Evolutionary conservation across 495 filamentous ascomycete genomes (phyloP).

Genomic region (Cairneyella variabilis): DNA sequence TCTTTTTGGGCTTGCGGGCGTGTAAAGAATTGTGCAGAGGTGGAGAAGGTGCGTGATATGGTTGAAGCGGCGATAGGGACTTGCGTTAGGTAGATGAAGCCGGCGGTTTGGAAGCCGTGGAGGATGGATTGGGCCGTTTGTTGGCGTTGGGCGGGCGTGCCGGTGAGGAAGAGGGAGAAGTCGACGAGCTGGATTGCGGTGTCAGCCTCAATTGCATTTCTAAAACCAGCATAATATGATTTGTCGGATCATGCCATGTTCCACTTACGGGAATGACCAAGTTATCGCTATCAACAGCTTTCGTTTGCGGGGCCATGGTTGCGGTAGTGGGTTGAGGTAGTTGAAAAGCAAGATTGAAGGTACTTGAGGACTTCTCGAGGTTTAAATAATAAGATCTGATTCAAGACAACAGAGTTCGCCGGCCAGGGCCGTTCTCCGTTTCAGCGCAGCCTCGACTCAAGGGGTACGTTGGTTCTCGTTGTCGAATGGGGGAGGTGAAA

Average conservation of each 20-base stretch:
- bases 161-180: constrained; percentile 71
- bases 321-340: no score
- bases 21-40: constrained; percentile 74
- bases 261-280: constrained; percentile 62
- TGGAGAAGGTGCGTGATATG: constrained; percentile 59
- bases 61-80: constrained; percentile 62
- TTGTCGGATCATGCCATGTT: background rate
- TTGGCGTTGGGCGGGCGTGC: constrained; percentile 56
- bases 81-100: constrained; percentile 87
- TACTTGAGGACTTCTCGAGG: no score
- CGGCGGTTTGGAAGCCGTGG: constrained; percentile 75
- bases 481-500: constrained; percentile 2
- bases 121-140: constrained; percentile 68
- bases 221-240: no score
- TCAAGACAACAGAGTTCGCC: no score
- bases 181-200: constrained; percentile 68
- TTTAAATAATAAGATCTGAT: no score
- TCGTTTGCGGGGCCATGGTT: constrained; percentile 32
- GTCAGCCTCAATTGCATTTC: constrained; percentile 6
- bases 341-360: no score
- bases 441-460: background rate
- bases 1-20: constrained; percentile 70
- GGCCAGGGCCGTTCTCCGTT: constrained; percentile 14
- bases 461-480: constrained; percentile 1
- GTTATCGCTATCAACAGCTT: constrained; percentile 60